Evolutionary conservation across 2,329 filamentous ascomycete genomes (phyloP).

Genomic region (Chlorencoelia australis): DNA sequence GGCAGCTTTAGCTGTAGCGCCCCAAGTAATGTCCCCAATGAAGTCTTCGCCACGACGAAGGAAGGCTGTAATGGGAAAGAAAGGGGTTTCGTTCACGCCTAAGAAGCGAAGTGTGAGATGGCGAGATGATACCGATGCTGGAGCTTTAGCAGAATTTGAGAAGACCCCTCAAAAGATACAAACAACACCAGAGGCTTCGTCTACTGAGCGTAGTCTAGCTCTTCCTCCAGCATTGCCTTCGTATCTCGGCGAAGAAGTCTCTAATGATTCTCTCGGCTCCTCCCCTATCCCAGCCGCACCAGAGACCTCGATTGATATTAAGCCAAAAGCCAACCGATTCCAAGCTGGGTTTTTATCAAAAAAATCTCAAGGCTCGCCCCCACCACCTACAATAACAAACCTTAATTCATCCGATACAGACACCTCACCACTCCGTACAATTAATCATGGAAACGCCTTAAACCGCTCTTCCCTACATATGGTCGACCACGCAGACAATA

Average conservation of each 20-base stretch:
- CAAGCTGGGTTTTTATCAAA: slow-evolving; percentile 79
- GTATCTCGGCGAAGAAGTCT: slow-evolving; percentile 33
- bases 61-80: slow-evolving; percentile 53
- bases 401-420: slow-evolving; percentile 47
- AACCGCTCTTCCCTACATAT: slow-evolving; percentile 35
- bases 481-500: slow-evolving; percentile 25
- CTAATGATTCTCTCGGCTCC: slow-evolving; percentile 31
- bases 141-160: slow-evolving; percentile 79
- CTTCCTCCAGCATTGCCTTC: slow-evolving; percentile 42
- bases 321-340: slow-evolving; percentile 65
- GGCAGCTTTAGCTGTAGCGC: slow-evolving; percentile 29
- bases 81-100: slow-evolving; percentile 72
- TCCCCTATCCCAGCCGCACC: slow-evolving; percentile 48
- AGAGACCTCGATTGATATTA: slow-evolving; percentile 48
- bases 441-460: slow-evolving; percentile 38
- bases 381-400: slow-evolving; percentile 45
- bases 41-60: slow-evolving; percentile 75
- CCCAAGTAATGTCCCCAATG: slow-evolving; percentile 49
- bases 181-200: slow-evolving; percentile 45
- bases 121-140: slow-evolving; percentile 84
- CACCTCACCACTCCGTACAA: slow-evolving; percentile 43
- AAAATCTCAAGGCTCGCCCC: slow-evolving; percentile 51
- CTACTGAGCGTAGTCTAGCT: slow-evolving; percentile 35
- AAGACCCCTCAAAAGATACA: slow-evolving; percentile 70
- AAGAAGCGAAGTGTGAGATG: slow-evolving; percentile 83